phyloP scores from a whole-genome alignment of 164 flowering plant species.

The Litsea cubeba region DNA sequence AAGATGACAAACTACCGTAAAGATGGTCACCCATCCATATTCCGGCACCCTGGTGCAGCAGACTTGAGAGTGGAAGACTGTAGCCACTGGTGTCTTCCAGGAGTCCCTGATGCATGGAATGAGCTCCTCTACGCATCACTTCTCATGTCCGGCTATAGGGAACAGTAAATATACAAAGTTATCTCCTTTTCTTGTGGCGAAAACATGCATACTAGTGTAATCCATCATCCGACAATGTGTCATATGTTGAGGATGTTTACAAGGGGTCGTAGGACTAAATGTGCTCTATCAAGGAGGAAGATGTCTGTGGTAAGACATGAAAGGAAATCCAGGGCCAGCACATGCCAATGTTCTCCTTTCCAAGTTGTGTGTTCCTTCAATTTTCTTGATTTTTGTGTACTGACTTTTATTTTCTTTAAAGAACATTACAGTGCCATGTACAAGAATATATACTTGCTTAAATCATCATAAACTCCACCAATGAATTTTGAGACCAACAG shows the following conservation, averaged over 20 bases:
- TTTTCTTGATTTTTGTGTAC: no score
- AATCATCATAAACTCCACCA: neutral
- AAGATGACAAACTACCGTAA: constrained; percentile 54
- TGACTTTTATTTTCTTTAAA: neutral
- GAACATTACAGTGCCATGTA: neutral
- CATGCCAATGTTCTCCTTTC: no score
- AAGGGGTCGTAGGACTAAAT: neutral
- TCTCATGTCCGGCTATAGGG: neutral
- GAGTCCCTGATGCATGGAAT: constrained; percentile 12
- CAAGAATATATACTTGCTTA: neutral
- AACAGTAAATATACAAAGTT: neutral
- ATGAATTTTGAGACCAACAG: neutral
- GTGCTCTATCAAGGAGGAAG: no score
- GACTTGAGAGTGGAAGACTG: constrained; percentile 37
- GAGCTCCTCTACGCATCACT: constrained; percentile 10
- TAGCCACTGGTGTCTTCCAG: constrained; percentile 35
- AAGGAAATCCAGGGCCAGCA: no score
- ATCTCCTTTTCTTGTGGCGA: neutral
- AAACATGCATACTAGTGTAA: neutral
- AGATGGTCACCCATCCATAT: constrained; percentile 67
- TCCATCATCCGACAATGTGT: neutral
- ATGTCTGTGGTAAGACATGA: no score
- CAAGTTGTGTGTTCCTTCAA: neutral
- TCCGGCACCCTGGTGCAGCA: constrained; percentile 16
- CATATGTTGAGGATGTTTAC: neutral